These are phyloP conservation scores for Lodderomyces metapsilosis DNA, from an alignment of 1,139 yeast species.

Conservation along the genomic window DNA sequence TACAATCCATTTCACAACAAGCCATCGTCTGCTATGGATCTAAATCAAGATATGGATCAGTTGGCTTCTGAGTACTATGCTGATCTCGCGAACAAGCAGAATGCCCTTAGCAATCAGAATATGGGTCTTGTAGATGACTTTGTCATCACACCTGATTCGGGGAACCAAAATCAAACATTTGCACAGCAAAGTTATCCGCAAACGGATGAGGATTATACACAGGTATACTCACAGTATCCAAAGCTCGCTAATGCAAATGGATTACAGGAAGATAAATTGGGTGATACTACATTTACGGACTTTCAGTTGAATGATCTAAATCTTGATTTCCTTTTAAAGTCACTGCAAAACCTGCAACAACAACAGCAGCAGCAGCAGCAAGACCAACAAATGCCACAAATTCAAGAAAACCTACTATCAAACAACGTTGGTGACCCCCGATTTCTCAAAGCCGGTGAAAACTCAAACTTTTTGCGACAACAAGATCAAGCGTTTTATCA, in stretches of 20 bases:
- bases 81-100: constrained; percentile 1
- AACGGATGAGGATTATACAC: constrained; percentile 6
- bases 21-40: constrained; percentile 7
- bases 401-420: constrained; percentile 1
- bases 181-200: background rate
- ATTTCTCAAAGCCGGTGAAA: background rate
- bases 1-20: background rate
- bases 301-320: constrained; percentile 10
- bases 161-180: background rate
- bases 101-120: background rate
- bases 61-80: constrained; percentile 9
- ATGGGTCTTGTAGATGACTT: background rate
- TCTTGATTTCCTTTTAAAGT: constrained; percentile 10
- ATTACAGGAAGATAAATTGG: background rate
- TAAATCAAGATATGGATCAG: constrained; percentile 11
- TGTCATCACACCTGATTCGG: constrained; percentile 6
- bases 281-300: constrained; percentile 5
- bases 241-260: background rate
- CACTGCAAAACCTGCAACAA: constrained; percentile 2
- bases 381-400: background rate
- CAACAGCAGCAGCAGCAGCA: constrained; percentile 9
- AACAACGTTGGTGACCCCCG: background rate
- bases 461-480: background rate
- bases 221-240: constrained; percentile 7
- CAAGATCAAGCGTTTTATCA: constrained; percentile 4